Base-by-base conservation (phyloP, 106 monocot genomes). In the Amphibolis antarctica region DNA sequence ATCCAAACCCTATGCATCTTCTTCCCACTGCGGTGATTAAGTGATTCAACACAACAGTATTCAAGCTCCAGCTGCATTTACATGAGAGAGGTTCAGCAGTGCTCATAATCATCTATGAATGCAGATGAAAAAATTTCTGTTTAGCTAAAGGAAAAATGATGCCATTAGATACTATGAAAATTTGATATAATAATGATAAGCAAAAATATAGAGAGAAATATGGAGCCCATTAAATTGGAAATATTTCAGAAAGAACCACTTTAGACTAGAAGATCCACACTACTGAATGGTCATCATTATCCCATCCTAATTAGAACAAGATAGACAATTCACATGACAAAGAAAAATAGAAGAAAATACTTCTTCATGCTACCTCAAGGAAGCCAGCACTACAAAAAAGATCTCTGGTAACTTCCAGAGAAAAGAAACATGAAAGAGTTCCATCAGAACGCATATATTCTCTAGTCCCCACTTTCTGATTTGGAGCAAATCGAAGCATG, bases 371-470 rank as follows among this genome's bases (percentile, higher is more conserved):
- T 80, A 90, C 96, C 96, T 82, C 83, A 25, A 71, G 51, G 53
- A 96, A 82, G 28, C 96, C 96, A 69, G 86, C 86, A 28, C 43
- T 63, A 65, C 47, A 28, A 64, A 96, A 96, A 68, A 96, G 81
- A 46, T 77, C 68, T 55, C 89, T 82, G 4, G 69, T 78, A 74
- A 63, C 44, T 69, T 96, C 86, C 31, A 96, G 65, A 47, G 86
- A 84, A 73, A 90, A 96, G 78, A 96, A 96, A 74, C 82, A 96
- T 43, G 96, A 96, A 66, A 84, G 70, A 60, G 96, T 96, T 18
- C 96, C 96, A 78, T 96, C 89, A 66, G 71, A 89, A 22, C 96
- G 75, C 65, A 76, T 71, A 65, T 96, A 90, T 65, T 90, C 89
- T 49, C 84, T 64, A 68, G 76, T 78, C 24, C 86, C 86, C 5